Evolutionary conservation across 495 filamentous ascomycete genomes (phyloP).

Genomic region (Ascodesmis nigricans): DNA sequence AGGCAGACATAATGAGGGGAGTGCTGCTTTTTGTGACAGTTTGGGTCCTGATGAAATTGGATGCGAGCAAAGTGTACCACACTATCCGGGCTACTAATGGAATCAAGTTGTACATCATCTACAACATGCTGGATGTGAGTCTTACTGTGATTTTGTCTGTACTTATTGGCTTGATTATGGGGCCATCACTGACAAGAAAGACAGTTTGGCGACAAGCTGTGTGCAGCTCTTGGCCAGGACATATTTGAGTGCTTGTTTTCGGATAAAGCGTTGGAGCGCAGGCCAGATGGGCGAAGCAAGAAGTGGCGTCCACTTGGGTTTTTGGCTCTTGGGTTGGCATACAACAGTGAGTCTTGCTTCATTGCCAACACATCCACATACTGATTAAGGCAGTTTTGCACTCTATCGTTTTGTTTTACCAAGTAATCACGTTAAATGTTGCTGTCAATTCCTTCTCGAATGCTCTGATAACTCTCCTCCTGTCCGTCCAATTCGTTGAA

Average conservation of each 20-base stretch:
- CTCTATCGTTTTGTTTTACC: conserved; percentile 74
- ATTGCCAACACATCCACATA: conserved; percentile 1
- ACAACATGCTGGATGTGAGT: conserved; percentile 70
- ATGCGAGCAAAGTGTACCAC: conserved; percentile 96
- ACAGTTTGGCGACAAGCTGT: conserved; percentile 53
- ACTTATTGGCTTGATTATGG: conserved; percentile 6
- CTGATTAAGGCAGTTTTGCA: conserved; percentile 42
- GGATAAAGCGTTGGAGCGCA: conserved; percentile 68
- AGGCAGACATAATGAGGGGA: conserved; percentile 84
- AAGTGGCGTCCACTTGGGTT: conserved; percentile 77
- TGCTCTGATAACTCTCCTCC: conserved; percentile 66
- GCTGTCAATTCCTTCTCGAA: conserved; percentile 98
- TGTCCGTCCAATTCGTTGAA: conserved; percentile 95
- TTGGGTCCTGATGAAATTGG: conserved; percentile 67
- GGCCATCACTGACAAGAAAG: too few species aligned
- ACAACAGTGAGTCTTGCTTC: conserved; percentile 25
- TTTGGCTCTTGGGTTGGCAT: conserved; percentile 66
- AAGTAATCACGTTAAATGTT: conserved; percentile 92
- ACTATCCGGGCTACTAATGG: conserved; percentile 87
- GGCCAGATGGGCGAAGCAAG: conserved; percentile 74
- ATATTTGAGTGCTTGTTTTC: conserved; percentile 91
- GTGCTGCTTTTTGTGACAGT: conserved; percentile 66
- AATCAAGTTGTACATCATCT: conserved; percentile 96
- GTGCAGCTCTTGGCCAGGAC: conserved; percentile 84
- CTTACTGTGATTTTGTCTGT: too few species aligned